Evolutionary conservation across 2,329 filamentous ascomycete genomes (phyloP).

Genomic region (Aspergillus awamori): DNA sequence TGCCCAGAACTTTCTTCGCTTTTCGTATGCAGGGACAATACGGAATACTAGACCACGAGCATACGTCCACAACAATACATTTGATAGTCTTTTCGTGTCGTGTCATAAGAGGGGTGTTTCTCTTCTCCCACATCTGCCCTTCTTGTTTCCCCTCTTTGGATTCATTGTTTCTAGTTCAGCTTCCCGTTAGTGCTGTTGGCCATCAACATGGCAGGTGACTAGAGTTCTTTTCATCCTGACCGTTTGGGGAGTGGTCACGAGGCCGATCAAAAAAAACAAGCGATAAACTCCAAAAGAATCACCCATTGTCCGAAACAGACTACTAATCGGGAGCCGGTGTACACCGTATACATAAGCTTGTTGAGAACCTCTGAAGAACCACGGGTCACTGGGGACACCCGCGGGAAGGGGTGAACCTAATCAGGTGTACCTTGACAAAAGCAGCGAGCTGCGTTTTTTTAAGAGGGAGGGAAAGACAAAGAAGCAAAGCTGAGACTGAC

Average conservation of each 20-base stretch:
- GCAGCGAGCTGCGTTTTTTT: background rate
- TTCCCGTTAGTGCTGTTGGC: background rate
- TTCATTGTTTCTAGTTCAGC: background rate
- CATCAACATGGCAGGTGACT: background rate
- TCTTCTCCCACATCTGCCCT: background rate
- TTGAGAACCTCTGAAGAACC: conserved; percentile 6
- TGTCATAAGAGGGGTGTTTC: background rate
- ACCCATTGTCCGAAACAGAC: background rate
- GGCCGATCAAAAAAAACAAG: background rate
- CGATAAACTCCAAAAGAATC: background rate
- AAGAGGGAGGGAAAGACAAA: background rate
- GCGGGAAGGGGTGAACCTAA: conserved; percentile 2
- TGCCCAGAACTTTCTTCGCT: background rate
- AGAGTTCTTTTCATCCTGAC: background rate
- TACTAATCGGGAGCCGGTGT: conserved; percentile 1
- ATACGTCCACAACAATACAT: background rate
- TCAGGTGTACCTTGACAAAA: conserved; percentile 9
- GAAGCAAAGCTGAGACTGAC: background rate
- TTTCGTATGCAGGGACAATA: background rate
- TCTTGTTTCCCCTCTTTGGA: background rate
- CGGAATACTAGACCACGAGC: background rate
- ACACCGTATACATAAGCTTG: conserved; percentile 3
- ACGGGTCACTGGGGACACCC: background rate
- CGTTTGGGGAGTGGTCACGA: background rate
- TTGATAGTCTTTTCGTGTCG: background rate